Percentiles rank a stretch among this genome's conserved stretches.
Evolutionary conservation across 2,329 filamentous ascomycete species (phyloP).

Genomic region (Trichoderma koningii): DNA sequence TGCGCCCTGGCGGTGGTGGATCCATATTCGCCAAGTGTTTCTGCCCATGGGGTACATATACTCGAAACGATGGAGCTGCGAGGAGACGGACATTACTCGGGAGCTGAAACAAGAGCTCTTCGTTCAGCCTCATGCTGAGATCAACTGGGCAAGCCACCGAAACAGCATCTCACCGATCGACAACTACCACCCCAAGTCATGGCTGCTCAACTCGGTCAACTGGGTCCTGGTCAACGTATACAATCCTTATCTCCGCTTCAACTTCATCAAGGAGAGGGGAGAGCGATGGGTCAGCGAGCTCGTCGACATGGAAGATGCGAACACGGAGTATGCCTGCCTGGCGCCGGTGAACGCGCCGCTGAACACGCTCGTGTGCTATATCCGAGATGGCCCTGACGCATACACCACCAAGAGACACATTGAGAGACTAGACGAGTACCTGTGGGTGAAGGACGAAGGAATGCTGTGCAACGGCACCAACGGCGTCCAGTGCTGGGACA

Average conservation of each 20-base stretch:
- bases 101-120: constrained; percentile 81
- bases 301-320: constrained; percentile 88
- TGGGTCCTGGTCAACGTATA: constrained; percentile 78
- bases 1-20: constrained; percentile 94
- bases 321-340: constrained; percentile 83
- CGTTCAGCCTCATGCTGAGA: constrained; percentile 72
- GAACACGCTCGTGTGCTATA: constrained; percentile 85
- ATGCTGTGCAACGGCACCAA: constrained; percentile 97
- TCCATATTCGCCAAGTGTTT: constrained; percentile 97
- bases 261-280: constrained; percentile 66
- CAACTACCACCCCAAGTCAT: constrained; percentile 92
- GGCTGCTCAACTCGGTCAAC: constrained; percentile 76
- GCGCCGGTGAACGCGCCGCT: constrained; percentile 89
- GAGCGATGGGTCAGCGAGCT: constrained; percentile 82
- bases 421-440: constrained; percentile 78
- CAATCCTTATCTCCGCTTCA: constrained; percentile 72
- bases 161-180: constrained; percentile 79
- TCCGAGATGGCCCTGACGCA: constrained; percentile 77
- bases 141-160: constrained; percentile 75
- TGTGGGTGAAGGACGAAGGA: constrained; percentile 91
- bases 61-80: constrained; percentile 78
- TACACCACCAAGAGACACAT: constrained; percentile 73
- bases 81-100: constrained; percentile 71
- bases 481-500: constrained; percentile 98
- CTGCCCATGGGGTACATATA: constrained; percentile 88